Evolutionary conservation across 2,329 filamentous ascomycete genomes (phyloP).

Genomic region (Colletotrichum eremochloae): DNA sequence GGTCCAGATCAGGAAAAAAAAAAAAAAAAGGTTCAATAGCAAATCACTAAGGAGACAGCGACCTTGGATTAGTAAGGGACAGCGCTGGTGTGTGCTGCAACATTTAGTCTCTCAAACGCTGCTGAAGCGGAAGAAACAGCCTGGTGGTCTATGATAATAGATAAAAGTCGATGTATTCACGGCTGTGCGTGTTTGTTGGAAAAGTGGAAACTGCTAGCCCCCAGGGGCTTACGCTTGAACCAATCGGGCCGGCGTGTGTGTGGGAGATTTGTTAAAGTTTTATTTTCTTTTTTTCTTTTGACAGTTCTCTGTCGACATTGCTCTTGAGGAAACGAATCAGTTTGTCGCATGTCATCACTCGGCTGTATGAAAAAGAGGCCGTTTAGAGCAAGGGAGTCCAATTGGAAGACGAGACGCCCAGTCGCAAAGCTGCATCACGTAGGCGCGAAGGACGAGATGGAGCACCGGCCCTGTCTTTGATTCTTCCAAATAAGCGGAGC

Average conservation of each 20-base stretch:
- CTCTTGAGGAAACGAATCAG: background rate
- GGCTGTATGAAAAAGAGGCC: background rate
- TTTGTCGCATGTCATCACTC: background rate
- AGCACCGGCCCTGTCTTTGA: background rate
- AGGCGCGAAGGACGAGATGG: constrained; percentile 1
- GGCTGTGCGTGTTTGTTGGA: background rate
- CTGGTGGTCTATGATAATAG: background rate
- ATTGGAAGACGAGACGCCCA: background rate
- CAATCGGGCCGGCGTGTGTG: background rate
- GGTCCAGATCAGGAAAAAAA: background rate
- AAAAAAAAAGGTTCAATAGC: background rate
- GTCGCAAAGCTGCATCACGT: background rate
- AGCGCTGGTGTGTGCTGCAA: background rate
- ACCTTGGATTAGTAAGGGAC: background rate
- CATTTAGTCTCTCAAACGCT: background rate
- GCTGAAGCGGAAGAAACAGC: background rate
- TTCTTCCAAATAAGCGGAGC: background rate
- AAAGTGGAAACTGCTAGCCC: background rate
- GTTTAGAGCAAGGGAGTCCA: background rate
- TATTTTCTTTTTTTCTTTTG: background rate
- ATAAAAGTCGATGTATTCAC: background rate
- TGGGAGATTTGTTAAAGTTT: too few relatives aligned
- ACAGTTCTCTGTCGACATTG: background rate
- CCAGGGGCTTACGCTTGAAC: background rate
- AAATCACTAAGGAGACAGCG: background rate